phyloP scores from a whole-genome alignment of 1,284 basidiomycete genomes.

The Rhodotorula sp. region DNA sequence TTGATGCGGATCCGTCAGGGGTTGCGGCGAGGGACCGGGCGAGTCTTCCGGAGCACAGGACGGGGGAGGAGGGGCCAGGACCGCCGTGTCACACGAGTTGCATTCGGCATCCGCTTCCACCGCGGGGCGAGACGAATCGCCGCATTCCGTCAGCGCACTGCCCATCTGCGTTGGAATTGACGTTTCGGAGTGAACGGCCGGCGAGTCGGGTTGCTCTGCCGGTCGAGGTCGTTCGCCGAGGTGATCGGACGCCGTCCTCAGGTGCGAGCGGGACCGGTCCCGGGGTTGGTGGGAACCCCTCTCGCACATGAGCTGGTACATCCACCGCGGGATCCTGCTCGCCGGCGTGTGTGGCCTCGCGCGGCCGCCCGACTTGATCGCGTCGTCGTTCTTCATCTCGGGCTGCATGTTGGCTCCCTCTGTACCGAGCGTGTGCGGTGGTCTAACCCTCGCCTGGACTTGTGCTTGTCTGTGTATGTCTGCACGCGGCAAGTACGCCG shows the following conservation, averaged over 20 bases:
- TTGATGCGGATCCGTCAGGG: neutral
- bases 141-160: neutral
- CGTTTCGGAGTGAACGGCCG: neutral
- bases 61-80: neutral
- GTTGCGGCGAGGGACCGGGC: neutral
- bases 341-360: neutral
- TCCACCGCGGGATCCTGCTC: constrained; percentile 7
- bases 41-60: neutral
- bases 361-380: neutral
- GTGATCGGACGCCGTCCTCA: neutral
- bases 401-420: too few relatives aligned
- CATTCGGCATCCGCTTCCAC: neutral
- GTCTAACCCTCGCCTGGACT: neutral
- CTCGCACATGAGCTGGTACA: constrained; percentile 15
- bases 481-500: neutral
- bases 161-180: neutral
- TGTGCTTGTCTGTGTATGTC: too few relatives aligned
- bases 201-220: neutral
- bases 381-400: neutral
- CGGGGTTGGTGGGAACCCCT: neutral
- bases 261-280: neutral
- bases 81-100: neutral
- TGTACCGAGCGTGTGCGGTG: neutral
- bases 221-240: neutral
- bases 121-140: too few relatives aligned